Conservation (phyloP, 2,329 filamentous ascomycete species). For the Aspergillus candidus region DNA sequence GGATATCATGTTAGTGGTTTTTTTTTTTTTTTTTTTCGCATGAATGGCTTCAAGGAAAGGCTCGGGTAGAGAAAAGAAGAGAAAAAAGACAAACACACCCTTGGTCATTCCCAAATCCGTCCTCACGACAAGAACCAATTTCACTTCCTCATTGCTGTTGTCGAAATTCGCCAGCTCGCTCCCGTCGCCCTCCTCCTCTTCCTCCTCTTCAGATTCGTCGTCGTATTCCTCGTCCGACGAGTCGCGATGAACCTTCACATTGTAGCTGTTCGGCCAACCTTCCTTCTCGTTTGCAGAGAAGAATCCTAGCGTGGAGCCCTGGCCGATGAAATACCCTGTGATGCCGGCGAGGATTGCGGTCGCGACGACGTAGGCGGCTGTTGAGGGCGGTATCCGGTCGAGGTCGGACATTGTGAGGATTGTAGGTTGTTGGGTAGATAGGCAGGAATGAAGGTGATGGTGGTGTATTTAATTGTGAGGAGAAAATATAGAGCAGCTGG, state of each 20-base stretch:
- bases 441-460: neutral
- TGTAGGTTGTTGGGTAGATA: neutral
- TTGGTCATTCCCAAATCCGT: constrained; percentile 97
- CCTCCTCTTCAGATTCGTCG: constrained; percentile 26
- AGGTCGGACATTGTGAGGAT: constrained; percentile 28
- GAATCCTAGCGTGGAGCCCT: constrained; percentile 63
- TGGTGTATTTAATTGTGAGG: neutral
- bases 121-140: constrained; percentile 84
- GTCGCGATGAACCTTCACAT: constrained; percentile 41
- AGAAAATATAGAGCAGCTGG: no score
- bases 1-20: neutral
- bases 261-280: constrained; percentile 52
- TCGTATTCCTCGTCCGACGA: constrained; percentile 36
- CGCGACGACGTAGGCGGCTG: constrained; percentile 59
- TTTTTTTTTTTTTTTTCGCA: neutral
- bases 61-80: constrained; percentile 3
- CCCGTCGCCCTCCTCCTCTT: constrained; percentile 58
- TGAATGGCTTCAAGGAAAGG: constrained; percentile 2
- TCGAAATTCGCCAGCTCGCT: constrained; percentile 44
- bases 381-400: constrained; percentile 46
- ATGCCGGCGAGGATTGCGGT: constrained; percentile 69
- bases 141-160: constrained; percentile 72
- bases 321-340: constrained; percentile 67
- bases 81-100: constrained; percentile 50
- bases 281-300: constrained; percentile 50